Percentiles rank a stretch among this genome's conserved stretches.
Conservation (phyloP, 768 basidiomycete species). For the Suillus fuscotomentosus region DNA sequence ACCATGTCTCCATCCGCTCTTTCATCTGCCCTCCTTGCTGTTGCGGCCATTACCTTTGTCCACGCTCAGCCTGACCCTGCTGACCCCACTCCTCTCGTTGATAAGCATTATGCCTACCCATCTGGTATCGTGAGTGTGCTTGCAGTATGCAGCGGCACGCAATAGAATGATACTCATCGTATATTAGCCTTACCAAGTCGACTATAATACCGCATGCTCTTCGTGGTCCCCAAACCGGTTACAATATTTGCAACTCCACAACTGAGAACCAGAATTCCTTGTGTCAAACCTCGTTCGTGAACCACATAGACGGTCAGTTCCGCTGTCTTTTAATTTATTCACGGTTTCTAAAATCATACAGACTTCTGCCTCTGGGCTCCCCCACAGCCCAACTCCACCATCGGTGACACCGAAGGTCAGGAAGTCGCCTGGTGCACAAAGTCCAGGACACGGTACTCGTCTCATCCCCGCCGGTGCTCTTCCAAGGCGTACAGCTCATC, state of each 20-base stretch:
- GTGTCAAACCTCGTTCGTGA: slow-evolving; percentile 71
- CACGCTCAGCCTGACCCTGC: slow-evolving; percentile 35
- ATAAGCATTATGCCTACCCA: slow-evolving; percentile 46
- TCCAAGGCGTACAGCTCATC: slow-evolving; percentile 65
- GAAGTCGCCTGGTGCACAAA: slow-evolving; percentile 81
- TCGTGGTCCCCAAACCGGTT: slow-evolving; percentile 62
- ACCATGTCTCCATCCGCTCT: slow-evolving; percentile 41
- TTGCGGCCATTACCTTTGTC: slow-evolving; percentile 31
- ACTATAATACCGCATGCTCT: slow-evolving; percentile 34
- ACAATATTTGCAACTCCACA: slow-evolving; percentile 67
- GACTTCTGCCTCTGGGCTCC: slow-evolving; percentile 75
- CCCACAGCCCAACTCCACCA: slow-evolving; percentile 44
- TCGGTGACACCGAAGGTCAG: slow-evolving; percentile 66
- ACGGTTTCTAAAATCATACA: slow-evolving; percentile 35
- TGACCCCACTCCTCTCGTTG: slow-evolving; percentile 45
- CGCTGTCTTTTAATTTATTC: background rate
- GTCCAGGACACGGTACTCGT: slow-evolving; percentile 66
- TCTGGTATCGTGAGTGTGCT: slow-evolving; percentile 36
- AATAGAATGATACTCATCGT: background rate
- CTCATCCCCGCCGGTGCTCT: slow-evolving; percentile 68
- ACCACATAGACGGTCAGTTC: slow-evolving; percentile 46
- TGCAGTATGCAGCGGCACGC: background rate
- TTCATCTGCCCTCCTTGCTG: slow-evolving; percentile 40
- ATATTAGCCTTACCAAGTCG: slow-evolving; percentile 50
- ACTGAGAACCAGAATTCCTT: slow-evolving; percentile 59